Conservation (phyloP, 2,329 filamentous ascomycete genomes). For the Hypoxylon sp. region DNA sequence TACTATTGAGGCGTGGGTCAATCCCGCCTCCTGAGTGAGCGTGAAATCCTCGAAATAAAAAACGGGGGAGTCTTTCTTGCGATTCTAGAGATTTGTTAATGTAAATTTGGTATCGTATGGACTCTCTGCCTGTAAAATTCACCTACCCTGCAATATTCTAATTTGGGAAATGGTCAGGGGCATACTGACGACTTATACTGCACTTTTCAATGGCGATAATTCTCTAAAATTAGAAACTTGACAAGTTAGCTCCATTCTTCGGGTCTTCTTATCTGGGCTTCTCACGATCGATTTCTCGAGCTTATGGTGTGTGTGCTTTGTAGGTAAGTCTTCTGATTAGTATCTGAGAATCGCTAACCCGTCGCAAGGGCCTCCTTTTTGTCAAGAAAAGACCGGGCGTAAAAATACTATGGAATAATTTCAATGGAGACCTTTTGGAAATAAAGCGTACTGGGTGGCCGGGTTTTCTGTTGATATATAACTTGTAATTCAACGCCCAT, state of each 20-base stretch:
- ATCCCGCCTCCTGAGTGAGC: slow-evolving; percentile 17
- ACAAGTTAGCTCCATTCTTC: background rate
- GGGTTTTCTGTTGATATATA: background rate
- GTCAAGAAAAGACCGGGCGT: too few species aligned
- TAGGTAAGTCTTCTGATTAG: background rate
- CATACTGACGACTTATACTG: background rate
- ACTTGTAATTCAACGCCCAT: background rate
- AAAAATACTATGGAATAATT: too few species aligned
- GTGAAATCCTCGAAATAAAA: slow-evolving; percentile 31
- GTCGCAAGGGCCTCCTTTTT: background rate
- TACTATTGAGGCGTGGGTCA: slow-evolving; percentile 17
- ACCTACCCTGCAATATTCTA: slow-evolving; percentile 19
- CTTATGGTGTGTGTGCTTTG: too few species aligned
- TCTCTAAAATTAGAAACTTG: background rate
- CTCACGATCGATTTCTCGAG: too few species aligned
- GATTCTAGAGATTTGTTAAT: slow-evolving; percentile 15
- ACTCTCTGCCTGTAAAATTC: background rate
- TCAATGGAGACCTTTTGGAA: background rate
- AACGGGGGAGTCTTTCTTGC: slow-evolving; percentile 11
- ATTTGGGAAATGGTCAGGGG: background rate
- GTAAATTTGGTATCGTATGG: background rate
- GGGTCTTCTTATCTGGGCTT: background rate
- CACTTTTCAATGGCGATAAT: background rate
- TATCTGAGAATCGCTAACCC: background rate
- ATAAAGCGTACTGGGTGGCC: background rate